A percentile compares a stretch with the other conserved stretches of the same genome.
phyloP scores from a whole-genome alignment of 139 green algal genomes.

The Picochlorum sp. region DNA sequence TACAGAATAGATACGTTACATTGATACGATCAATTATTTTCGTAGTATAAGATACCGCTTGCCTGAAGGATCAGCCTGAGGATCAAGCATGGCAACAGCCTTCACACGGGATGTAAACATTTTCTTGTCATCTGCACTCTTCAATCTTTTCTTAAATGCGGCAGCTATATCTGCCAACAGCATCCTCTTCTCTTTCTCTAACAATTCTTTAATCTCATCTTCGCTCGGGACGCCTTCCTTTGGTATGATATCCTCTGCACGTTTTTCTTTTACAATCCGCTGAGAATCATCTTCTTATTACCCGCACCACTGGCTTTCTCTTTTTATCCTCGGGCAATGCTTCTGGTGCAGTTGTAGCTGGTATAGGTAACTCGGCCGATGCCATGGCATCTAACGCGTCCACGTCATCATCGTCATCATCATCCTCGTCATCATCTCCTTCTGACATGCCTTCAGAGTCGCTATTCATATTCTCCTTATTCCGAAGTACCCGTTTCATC shows the following conservation, averaged over 20 bases:
- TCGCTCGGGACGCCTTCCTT: conserved; percentile 35
- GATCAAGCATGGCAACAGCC: conserved; percentile 4
- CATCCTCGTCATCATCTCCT: conserved; percentile 18
- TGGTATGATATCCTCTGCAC: neutral
- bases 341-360: neutral
- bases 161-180: conserved; percentile 16
- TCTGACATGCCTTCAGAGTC: conserved; percentile 10
- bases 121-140: neutral
- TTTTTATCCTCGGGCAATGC: conserved; percentile 10
- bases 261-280: neutral
- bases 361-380: conserved; percentile 4
- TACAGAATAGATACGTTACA: neutral
- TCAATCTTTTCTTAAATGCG: conserved; percentile 15
- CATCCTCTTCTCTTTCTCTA: conserved; percentile 11
- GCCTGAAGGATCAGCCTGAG: conserved; percentile 3
- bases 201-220: conserved; percentile 46
- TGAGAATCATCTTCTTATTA: conserved; percentile 1
- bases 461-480: neutral
- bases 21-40: neutral
- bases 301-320: conserved; percentile 9
- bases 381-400: conserved; percentile 10
- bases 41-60: conserved; percentile 25
- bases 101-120: conserved; percentile 18
- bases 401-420: conserved; percentile 14
- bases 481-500: neutral